Evolutionary conservation across 805 yeast species (phyloP).

Genomic region (Suhomyces kilbournensis): DNA sequence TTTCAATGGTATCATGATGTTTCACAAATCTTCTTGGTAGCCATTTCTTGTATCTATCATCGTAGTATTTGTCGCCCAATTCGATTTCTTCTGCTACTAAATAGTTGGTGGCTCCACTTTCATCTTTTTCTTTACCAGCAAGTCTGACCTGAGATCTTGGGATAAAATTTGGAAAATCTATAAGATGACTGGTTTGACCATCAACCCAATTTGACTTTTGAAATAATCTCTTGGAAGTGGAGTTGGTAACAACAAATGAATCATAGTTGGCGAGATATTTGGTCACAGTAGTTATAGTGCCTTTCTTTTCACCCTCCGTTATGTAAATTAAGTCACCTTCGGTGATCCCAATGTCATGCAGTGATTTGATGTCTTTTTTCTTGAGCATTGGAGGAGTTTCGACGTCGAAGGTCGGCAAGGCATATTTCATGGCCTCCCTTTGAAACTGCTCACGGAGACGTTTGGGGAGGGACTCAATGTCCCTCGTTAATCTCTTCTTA

Average conservation of each 20-base stretch:
- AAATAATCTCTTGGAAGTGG: conserved; percentile 61
- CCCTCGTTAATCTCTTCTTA: conserved; percentile 35
- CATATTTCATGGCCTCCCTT: conserved; percentile 20
- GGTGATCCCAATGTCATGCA: conserved; percentile 54
- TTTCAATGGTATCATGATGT: conserved; percentile 62
- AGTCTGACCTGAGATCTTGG: conserved; percentile 62
- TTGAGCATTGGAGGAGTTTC: conserved; percentile 17
- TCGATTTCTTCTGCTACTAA: conserved; percentile 77
- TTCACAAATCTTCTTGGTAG: conserved; percentile 76
- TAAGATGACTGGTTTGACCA: conserved; percentile 67
- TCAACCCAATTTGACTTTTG: conserved; percentile 74
- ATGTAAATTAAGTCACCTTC: conserved; percentile 79
- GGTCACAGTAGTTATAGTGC: conserved; percentile 68
- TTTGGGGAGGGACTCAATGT: conserved; percentile 31
- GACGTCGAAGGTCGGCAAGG: conserved; percentile 36
- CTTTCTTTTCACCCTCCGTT: conserved; percentile 65
- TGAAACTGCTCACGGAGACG: conserved; percentile 26
- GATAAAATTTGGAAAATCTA: conserved; percentile 64
- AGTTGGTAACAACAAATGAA: conserved; percentile 63
- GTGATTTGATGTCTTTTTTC: conserved; percentile 34
- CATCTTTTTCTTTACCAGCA: conserved; percentile 74
- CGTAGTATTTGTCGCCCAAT: conserved; percentile 69
- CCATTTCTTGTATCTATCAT: conserved; percentile 66
- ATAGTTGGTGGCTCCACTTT: conserved; percentile 58
- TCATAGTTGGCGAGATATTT: conserved; percentile 60